phyloP scores from a whole-genome alignment of 73 alveolate genomes.

The Halteria grandinella region DNA sequence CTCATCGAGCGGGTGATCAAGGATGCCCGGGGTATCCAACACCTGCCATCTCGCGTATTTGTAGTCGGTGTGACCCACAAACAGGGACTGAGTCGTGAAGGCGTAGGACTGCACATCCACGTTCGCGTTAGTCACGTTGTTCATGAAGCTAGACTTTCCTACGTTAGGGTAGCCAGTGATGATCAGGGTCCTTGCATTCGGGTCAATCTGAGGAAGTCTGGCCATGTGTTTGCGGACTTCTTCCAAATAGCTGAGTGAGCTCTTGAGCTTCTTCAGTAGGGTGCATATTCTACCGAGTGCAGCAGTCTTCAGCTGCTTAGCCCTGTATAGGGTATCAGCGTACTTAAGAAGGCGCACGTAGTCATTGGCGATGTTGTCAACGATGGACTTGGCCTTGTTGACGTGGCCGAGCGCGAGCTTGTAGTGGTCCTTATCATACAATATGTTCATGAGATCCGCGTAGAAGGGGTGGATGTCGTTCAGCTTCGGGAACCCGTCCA shows the following conservation, averaged over 20 bases:
- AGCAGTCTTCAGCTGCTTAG: slow-evolving; percentile 99
- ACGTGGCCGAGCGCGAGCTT: slow-evolving; percentile 99
- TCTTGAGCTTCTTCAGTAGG: slow-evolving; percentile 95
- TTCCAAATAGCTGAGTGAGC: slow-evolving; percentile 97
- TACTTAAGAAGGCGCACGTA: slow-evolving; percentile 97
- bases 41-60: slow-evolving; percentile 98
- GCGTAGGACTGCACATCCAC: slow-evolving; percentile 97
- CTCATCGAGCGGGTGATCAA: slow-evolving; percentile 98
- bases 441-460: slow-evolving; percentile 98
- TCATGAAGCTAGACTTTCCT: slow-evolving; percentile 99
- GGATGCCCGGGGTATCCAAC: slow-evolving; percentile 99
- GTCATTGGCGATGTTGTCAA: slow-evolving; percentile 97
- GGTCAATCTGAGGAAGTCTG: slow-evolving; percentile 98
- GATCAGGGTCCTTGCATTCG: slow-evolving; percentile 93
- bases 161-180: slow-evolving; percentile 99
- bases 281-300: slow-evolving; percentile 99
- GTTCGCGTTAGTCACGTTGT: slow-evolving; percentile 94
- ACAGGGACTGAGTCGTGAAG: slow-evolving; percentile 98
- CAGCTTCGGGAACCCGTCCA: slow-evolving; percentile 99
- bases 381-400: slow-evolving; percentile 89
- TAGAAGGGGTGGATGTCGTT: slow-evolving; percentile 99
- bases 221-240: slow-evolving; percentile 99
- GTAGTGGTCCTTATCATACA: slow-evolving; percentile 99
- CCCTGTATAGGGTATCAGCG: slow-evolving; percentile 98
- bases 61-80: slow-evolving; percentile 99